A percentile compares a stretch with the other conserved stretches of the same genome.
These are phyloP conservation scores for Glaciozyma antarctica DNA, from an alignment of 768 basidiomycete genomes.

Conservation along the genomic window DNA sequence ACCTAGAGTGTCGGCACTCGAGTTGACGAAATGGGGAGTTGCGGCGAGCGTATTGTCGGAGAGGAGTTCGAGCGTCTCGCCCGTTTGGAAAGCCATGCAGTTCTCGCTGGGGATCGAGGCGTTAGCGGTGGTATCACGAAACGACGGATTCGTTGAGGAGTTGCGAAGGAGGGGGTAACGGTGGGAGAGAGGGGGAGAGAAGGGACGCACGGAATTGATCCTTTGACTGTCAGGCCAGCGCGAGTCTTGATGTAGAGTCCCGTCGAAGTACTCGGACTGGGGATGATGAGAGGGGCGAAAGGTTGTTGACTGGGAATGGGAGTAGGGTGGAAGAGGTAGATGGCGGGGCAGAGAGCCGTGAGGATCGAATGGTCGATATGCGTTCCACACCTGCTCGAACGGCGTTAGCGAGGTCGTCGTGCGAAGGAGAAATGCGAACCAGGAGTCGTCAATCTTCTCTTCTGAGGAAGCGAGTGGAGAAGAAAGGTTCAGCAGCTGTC, in stretches of 20 bases:
- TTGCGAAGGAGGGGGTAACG: not conserved
- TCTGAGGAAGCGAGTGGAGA: not conserved
- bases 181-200: not conserved
- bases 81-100: slow-evolving; percentile 91
- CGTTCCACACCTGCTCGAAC: slow-evolving; percentile 71
- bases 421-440: not conserved
- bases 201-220: slow-evolving; percentile 61
- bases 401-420: slow-evolving; percentile 3
- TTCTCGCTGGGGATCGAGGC: slow-evolving; percentile 35
- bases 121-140: not conserved
- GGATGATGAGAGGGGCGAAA: slow-evolving; percentile 42
- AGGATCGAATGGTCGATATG: slow-evolving; percentile 75
- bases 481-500: slow-evolving; percentile 2
- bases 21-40: slow-evolving; percentile 88
- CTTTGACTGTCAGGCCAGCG: slow-evolving; percentile 65
- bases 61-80: slow-evolving; percentile 84
- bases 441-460: slow-evolving; percentile 53
- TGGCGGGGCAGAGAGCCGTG: slow-evolving; percentile 87
- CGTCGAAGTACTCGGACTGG: slow-evolving; percentile 62
- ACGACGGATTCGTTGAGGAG: not conserved
- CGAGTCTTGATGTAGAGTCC: slow-evolving; percentile 88
- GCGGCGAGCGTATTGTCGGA: slow-evolving; percentile 72
- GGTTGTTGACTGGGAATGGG: slow-evolving; percentile 41
- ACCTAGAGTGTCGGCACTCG: slow-evolving; percentile 38
- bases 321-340: slow-evolving; percentile 57